Base-by-base conservation (phyloP, 306 rosid species). In the Cercis canadensis region DNA sequence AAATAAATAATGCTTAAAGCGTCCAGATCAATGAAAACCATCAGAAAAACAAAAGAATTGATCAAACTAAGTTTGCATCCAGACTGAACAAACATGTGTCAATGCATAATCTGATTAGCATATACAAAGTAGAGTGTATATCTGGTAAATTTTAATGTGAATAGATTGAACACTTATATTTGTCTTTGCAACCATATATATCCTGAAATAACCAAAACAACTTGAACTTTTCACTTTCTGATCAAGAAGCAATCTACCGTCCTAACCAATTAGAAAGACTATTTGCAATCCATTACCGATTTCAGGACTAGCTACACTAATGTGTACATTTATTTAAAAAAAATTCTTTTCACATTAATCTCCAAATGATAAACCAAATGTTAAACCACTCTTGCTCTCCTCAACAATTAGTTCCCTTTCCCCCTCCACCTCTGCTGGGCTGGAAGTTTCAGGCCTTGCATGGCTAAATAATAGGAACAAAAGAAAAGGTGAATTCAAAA, bases 181-280 rank as follows among this genome's bases (percentile, higher is more conserved):
- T 45, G 45, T 36, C 4, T 24, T 36, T 19, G n/a, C n/a, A n/a
- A n/a, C n/a, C n/a, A 21, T 46, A 17, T 7, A 34, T 37, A 44
- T 53, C 12, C 18, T 53, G 11, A 67, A 17, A 21, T 7, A 12
- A 51, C 33, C 19, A 18, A n/a, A 33, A 51, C 21, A 19, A 36
- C 6, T 52, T 12, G 51, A 36, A 52, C 18, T 37, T 37, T 12
- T 12, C 11, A 13, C 21, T 52, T 37, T 7, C 13, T 67, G 13
- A 51, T 51, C 19, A 45, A 32, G 65, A 50, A 59, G 24, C 53
- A 72, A 55, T 4, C 68, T 10, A 11, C 53, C 44, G 66, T 8
- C 7, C 32, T 34, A 68, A 69, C 24, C 10, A 29, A 34, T 52
- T 37, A 24, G 29, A 24, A 24, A 24, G 29, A 24, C 29, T 24